These are phyloP conservation scores for Fusarium sp. DNA, from an alignment of 2,329 filamentous ascomycete species.

Conservation along the genomic window DNA sequence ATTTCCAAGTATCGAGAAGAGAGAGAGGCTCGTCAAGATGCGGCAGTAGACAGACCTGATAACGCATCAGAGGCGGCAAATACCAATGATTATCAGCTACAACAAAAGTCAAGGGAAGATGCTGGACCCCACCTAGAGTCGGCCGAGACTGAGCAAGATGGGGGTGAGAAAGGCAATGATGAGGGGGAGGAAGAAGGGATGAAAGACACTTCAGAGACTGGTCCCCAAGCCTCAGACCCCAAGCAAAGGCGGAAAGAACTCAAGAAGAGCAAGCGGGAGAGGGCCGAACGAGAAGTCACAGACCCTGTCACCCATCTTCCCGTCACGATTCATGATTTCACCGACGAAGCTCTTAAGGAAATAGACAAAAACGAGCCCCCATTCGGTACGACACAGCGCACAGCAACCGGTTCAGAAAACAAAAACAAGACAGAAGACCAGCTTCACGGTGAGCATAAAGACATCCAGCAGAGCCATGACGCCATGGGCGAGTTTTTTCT, in stretches of 20 bases:
- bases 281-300: constrained; percentile 74
- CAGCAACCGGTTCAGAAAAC: constrained; percentile 56
- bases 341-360: constrained; percentile 69
- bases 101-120: constrained; percentile 35
- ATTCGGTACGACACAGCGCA: constrained; percentile 55
- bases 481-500: constrained; percentile 63
- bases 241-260: constrained; percentile 65
- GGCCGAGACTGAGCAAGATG: constrained; percentile 29
- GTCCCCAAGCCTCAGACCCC: constrained; percentile 57
- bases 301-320: constrained; percentile 81
- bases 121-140: constrained; percentile 20
- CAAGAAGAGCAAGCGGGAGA: constrained; percentile 61
- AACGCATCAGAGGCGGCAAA: constrained; percentile 19
- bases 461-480: constrained; percentile 57
- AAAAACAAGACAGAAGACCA: constrained; percentile 59
- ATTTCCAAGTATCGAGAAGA: constrained; percentile 65
- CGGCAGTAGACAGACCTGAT: constrained; percentile 54
- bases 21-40: constrained; percentile 60
- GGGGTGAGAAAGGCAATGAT: constrained; percentile 24
- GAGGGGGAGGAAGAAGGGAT: constrained; percentile 36
- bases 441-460: constrained; percentile 54
- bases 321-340: constrained; percentile 78
- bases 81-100: constrained; percentile 25
- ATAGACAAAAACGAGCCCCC: constrained; percentile 52
- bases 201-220: constrained; percentile 57